Conservation (phyloP, 1,284 basidiomycete genomes). For the Entoloma clypeatum region DNA sequence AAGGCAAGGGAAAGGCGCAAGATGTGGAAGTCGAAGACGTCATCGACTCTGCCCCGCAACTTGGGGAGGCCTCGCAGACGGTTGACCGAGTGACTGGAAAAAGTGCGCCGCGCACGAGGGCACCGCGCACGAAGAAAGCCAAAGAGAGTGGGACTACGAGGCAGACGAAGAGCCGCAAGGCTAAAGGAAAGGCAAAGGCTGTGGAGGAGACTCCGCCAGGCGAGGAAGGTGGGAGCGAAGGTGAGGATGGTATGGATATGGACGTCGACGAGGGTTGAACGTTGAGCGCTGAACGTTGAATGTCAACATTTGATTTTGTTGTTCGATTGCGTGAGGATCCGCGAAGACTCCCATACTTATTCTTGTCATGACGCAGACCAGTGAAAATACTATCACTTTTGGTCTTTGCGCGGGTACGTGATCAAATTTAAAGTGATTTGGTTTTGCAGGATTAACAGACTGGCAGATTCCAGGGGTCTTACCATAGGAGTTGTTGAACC, state of each 20-base stretch:
- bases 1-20: slow-evolving; percentile 11
- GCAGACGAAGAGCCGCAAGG: slow-evolving; percentile 15
- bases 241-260: slow-evolving; percentile 6
- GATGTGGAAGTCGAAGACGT: slow-evolving; percentile 9
- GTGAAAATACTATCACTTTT: no score
- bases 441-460: no score
- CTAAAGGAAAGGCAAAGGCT: slow-evolving; percentile 20
- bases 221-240: slow-evolving; percentile 11
- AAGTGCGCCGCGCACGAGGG: slow-evolving; percentile 22
- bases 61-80: slow-evolving; percentile 15
- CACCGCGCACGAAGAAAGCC: slow-evolving; percentile 12
- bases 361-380: no score
- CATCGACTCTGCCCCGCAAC: slow-evolving; percentile 1
- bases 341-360: no score
- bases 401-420: no score
- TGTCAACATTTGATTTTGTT: no score
- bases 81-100: slow-evolving; percentile 36
- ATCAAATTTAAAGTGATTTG: no score
- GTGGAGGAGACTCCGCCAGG: slow-evolving; percentile 14
- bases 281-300: not conserved
- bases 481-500: no score
- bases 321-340: no score
- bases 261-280: not conserved
- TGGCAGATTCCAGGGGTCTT: no score
- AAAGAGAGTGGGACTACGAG: slow-evolving; percentile 12